Evolutionary conservation across 441 rosid species (phyloP).

Genomic region (Erodium trifolium): DNA sequence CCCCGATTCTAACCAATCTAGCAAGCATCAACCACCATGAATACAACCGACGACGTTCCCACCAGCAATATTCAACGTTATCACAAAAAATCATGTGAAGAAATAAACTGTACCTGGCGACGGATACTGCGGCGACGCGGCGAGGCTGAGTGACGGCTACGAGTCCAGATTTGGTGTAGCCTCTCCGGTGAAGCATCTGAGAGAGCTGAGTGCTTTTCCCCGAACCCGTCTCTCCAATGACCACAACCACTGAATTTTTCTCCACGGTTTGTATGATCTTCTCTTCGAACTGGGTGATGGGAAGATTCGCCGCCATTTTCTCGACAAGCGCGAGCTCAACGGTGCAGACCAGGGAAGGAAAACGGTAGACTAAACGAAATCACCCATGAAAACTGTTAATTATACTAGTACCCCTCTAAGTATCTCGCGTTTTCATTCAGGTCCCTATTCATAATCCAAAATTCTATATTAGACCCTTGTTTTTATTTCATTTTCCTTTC

Average conservation of each 20-base stretch:
- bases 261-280: constrained; percentile 63
- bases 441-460: background rate
- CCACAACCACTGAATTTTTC: constrained; percentile 65
- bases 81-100: background rate
- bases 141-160: constrained; percentile 94
- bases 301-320: constrained; percentile 58
- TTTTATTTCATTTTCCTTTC: too few relatives aligned
- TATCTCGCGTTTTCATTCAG: background rate
- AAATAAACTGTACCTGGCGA: constrained; percentile 48
- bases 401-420: background rate
- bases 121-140: constrained; percentile 91
- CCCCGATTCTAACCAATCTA: background rate
- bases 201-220: constrained; percentile 99
- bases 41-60: background rate
- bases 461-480: background rate
- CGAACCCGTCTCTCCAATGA: constrained; percentile 89
- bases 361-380: background rate
- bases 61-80: background rate
- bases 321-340: constrained; percentile 11
- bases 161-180: constrained; percentile 67
- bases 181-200: constrained; percentile 77
- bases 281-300: constrained; percentile 69
- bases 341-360: background rate
- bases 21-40: constrained; percentile 4
- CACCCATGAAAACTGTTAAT: background rate